These are phyloP conservation scores for Pestalotiopsis sp. DNA, from an alignment of 2,329 filamentous ascomycete genomes.

Conservation along the genomic window DNA sequence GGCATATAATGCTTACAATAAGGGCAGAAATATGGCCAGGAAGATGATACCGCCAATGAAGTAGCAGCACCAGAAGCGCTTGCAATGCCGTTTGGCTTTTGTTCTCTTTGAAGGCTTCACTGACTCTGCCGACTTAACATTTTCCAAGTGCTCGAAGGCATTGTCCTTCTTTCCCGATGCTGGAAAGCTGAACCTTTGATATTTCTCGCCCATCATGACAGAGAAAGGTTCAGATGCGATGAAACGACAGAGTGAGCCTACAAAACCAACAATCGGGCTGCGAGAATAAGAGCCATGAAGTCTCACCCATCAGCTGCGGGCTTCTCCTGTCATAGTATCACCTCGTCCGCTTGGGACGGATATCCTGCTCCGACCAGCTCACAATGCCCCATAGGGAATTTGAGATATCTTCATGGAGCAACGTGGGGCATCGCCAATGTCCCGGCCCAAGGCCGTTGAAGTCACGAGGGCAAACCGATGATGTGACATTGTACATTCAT, in stretches of 20 bases:
- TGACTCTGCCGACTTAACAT: conserved; percentile 12
- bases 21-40: conserved; percentile 39
- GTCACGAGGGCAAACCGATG: not conserved
- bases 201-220: not conserved
- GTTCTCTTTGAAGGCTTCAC: conserved; percentile 24
- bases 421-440: not conserved
- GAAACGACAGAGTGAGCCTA: not conserved
- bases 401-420: not conserved
- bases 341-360: not conserved
- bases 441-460: not conserved
- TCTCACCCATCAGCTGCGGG: not conserved
- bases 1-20: conserved; percentile 33
- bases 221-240: not conserved
- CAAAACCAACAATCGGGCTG: not conserved
- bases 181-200: not conserved
- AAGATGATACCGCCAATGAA: conserved; percentile 35
- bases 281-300: not conserved
- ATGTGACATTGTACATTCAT: not conserved
- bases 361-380: not conserved
- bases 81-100: conserved; percentile 35
- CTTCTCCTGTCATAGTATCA: not conserved
- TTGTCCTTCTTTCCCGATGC: not conserved
- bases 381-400: not conserved
- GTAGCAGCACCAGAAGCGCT: conserved; percentile 40
- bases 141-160: not conserved